Conservation (phyloP, 2,329 filamentous ascomycete species). For the Colletotrichum sp. region DNA sequence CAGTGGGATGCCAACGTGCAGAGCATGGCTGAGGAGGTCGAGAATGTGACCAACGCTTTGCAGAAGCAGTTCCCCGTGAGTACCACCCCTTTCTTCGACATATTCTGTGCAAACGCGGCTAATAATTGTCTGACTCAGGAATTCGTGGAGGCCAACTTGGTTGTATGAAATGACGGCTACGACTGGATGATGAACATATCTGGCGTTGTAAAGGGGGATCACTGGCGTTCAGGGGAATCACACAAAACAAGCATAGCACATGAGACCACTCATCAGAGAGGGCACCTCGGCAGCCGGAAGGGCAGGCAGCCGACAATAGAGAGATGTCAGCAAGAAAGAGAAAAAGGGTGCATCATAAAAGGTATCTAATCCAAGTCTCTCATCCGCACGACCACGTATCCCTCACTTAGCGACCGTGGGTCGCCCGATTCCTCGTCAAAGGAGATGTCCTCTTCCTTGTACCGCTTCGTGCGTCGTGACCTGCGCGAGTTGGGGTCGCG, state of each 20-base stretch:
- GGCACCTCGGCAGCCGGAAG: not conserved
- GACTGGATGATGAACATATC: not conserved
- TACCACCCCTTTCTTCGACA: slow-evolving; percentile 21
- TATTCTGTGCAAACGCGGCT: slow-evolving; percentile 12
- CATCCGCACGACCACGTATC: slow-evolving; percentile 59
- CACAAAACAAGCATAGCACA: slow-evolving; percentile 13
- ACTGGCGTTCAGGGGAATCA: slow-evolving; percentile 15
- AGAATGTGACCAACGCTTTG: slow-evolving; percentile 81
- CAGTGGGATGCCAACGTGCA: slow-evolving; percentile 92
- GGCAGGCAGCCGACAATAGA: not conserved
- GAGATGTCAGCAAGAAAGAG: not conserved
- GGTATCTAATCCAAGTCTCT: slow-evolving; percentile 53
- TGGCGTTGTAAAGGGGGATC: not conserved
- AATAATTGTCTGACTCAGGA: slow-evolving; percentile 40
- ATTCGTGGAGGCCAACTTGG: slow-evolving; percentile 61
- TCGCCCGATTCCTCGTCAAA: slow-evolving; percentile 58
- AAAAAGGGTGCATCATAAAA: slow-evolving; percentile 10
- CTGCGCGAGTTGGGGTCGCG: slow-evolving; percentile 21
- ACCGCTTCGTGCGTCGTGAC: slow-evolving; percentile 29
- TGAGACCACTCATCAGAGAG: not conserved
- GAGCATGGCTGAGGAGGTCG: slow-evolving; percentile 85
- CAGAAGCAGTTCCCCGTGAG: slow-evolving; percentile 78
- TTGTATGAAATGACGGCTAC: slow-evolving; percentile 33
- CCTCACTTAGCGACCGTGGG: slow-evolving; percentile 50
- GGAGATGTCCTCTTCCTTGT: slow-evolving; percentile 40